These are phyloP conservation scores for Plasmodium cynomolgi DNA, from an alignment of 169 alveolate genomes.

Conservation along the genomic window DNA sequence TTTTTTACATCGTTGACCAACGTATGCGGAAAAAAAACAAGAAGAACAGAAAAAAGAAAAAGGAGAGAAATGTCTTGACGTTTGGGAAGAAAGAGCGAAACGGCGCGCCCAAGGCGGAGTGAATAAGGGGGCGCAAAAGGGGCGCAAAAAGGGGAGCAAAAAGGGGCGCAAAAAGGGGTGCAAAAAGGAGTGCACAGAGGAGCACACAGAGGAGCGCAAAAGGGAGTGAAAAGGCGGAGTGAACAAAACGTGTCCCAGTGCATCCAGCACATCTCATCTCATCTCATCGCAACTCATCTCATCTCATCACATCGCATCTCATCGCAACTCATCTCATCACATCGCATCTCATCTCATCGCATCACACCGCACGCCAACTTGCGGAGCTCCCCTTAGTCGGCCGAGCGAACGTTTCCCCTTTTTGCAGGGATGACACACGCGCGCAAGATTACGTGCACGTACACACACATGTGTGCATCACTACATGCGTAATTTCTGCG, in stretches of 20 bases:
- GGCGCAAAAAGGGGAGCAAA: too few species aligned
- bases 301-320: background rate
- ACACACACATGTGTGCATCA: background rate
- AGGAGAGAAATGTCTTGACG: conserved; percentile 14
- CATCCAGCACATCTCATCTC: too few species aligned
- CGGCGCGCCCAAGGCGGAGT: background rate
- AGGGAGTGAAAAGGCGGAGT: background rate
- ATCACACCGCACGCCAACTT: background rate
- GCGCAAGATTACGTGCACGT: background rate
- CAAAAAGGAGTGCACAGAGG: background rate
- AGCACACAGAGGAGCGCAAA: background rate
- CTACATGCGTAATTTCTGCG: background rate
- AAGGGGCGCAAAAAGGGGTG: background rate
- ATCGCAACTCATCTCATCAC: background rate
- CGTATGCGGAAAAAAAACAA: conserved; percentile 9
- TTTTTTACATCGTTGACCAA: background rate
- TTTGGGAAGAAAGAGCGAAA: background rate
- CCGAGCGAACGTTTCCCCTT: background rate
- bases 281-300: background rate
- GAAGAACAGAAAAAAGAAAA: background rate
- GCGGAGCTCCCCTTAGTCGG: background rate
- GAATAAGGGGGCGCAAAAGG: background rate
- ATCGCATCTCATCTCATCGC: background rate
- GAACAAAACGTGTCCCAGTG: background rate
- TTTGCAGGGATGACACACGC: background rate